Conservation (phyloP, 208 protist genomes). For the Wallacemonas rigidus region DNA sequence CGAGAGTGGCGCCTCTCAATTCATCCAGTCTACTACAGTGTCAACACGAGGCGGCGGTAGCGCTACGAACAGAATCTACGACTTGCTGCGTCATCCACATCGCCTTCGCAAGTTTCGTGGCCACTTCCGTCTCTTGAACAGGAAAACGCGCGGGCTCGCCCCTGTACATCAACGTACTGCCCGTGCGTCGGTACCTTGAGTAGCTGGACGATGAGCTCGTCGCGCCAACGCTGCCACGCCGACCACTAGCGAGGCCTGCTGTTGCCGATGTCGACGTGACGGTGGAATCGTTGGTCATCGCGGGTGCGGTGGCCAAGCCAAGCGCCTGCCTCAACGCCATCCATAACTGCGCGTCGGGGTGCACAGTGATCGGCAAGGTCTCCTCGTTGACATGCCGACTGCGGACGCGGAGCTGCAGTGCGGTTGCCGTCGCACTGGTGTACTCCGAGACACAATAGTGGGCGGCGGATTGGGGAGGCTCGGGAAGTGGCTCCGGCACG, state of each 20-base stretch:
- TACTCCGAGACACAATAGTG: neutral
- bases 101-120: slow-evolving; percentile 2
- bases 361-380: slow-evolving; percentile 9
- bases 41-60: neutral
- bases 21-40: neutral
- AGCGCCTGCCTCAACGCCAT: slow-evolving; percentile 15
- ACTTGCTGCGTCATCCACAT: slow-evolving; percentile 24
- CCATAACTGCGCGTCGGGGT: slow-evolving; percentile 18
- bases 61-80: slow-evolving; percentile 17
- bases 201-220: slow-evolving; percentile 1
- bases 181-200: neutral
- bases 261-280: neutral
- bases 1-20: no score
- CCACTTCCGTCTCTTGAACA: slow-evolving; percentile 15
- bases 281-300: neutral
- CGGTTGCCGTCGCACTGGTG: neutral
- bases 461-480: slow-evolving; percentile 5
- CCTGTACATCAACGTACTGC: neutral
- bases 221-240: neutral
- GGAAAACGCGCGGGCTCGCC: slow-evolving; percentile 20
- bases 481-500: neutral
- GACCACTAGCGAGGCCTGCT: neutral
- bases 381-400: neutral
- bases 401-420: neutral
- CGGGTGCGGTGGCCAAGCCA: neutral